Evolutionary conservation across 352 stramenopile genomes (phyloP).

Genomic region (Phytophthora chlamydospora): DNA sequence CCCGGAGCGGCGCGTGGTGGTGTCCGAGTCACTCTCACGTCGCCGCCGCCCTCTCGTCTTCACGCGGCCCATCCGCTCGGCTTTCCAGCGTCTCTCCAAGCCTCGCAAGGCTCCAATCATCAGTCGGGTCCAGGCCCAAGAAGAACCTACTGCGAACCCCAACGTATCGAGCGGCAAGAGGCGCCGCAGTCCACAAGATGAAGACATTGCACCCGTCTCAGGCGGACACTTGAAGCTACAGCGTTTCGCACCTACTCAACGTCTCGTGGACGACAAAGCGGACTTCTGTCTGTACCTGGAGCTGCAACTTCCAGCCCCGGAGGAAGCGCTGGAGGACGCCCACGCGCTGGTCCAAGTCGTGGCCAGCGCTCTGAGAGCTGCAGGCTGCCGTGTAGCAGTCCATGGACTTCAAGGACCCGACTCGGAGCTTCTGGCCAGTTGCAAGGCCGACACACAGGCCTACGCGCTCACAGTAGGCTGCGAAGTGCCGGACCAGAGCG

Average conservation of each 20-base stretch:
- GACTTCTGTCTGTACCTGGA: slow-evolving; percentile 54
- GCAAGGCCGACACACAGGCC: slow-evolving; percentile 41
- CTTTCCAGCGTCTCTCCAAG: slow-evolving; percentile 26
- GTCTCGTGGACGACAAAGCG: slow-evolving; percentile 37
- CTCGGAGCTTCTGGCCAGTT: slow-evolving; percentile 29
- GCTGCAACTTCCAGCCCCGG: neutral
- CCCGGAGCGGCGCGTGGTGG: neutral
- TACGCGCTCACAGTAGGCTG: slow-evolving; percentile 54
- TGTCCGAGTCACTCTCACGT: slow-evolving; percentile 19
- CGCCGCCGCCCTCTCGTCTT: slow-evolving; percentile 20
- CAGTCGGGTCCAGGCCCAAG: neutral
- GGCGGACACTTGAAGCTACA: slow-evolving; percentile 40
- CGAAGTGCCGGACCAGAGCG: slow-evolving; percentile 27
- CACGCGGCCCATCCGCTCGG: slow-evolving; percentile 17
- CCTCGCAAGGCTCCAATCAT: slow-evolving; percentile 12
- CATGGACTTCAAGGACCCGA: slow-evolving; percentile 44
- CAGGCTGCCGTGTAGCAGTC: slow-evolving; percentile 49
- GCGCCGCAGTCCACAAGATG: slow-evolving; percentile 5
- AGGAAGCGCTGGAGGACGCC: slow-evolving; percentile 29
- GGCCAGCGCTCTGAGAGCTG: slow-evolving; percentile 40
- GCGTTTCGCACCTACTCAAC: slow-evolving; percentile 35
- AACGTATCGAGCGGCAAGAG: slow-evolving; percentile 12
- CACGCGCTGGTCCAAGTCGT: slow-evolving; percentile 49
- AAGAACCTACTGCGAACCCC: neutral
- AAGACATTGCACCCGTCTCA: slow-evolving; percentile 1